These are phyloP conservation scores for Chrysosporium keratinophilum DNA, from an alignment of 2,329 filamentous ascomycete genomes.

Conservation along the genomic window DNA sequence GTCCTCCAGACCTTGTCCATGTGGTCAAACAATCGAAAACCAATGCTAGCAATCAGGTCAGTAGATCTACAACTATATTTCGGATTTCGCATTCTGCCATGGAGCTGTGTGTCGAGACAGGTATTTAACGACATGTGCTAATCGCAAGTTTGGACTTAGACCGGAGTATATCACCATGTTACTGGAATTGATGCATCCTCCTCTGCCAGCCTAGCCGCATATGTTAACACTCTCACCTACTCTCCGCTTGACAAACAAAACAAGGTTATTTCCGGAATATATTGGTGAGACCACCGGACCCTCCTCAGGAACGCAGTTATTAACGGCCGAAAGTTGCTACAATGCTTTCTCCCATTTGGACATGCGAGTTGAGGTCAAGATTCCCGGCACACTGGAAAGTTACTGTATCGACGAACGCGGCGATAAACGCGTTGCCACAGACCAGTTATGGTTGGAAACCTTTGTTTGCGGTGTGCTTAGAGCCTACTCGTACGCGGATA, in stretches of 20 bases:
- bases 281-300: conserved; percentile 57
- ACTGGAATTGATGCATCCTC: conserved; percentile 95
- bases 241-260: conserved; percentile 70
- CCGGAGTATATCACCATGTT: conserved; percentile 94
- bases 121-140: not conserved
- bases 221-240: conserved; percentile 96
- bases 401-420: conserved; percentile 96
- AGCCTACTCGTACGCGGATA: conserved; percentile 92
- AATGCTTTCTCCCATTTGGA: conserved; percentile 97
- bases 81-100: not conserved
- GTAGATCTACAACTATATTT: not conserved
- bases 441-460: conserved; percentile 93
- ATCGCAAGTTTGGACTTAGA: conserved; percentile 39
- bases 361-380: conserved; percentile 97
- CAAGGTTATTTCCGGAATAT: conserved; percentile 88
- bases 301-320: not conserved
- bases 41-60: conserved; percentile 47
- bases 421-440: conserved; percentile 84
- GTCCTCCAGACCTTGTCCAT: conserved; percentile 91
- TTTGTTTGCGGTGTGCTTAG: conserved; percentile 91
- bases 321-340: conserved; percentile 57
- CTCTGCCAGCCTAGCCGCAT: conserved; percentile 89
- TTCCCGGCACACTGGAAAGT: conserved; percentile 90
- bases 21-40: conserved; percentile 67
- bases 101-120: conserved; percentile 7